Base-by-base conservation (phyloP, 805 yeast genomes). In the Nakazawaea molendinolei region DNA sequence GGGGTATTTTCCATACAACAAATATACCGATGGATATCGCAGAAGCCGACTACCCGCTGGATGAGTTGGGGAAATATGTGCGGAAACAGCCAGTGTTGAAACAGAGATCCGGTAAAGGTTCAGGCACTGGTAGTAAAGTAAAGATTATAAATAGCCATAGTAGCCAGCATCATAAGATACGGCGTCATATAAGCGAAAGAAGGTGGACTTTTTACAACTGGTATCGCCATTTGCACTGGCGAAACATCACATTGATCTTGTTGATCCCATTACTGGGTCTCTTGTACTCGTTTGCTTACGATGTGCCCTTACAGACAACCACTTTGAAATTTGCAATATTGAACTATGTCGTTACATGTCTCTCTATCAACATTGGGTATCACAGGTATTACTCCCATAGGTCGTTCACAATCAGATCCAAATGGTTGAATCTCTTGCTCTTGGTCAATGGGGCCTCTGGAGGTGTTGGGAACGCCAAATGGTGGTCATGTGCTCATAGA, bases 401-500 rank as follows among this genome's bases (percentile, higher is more conserved):
- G 27, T 51, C 82, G 5, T 74, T 75, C 53, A 39, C 34, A 8
- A 58, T 59, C 8, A 69, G 72, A n/a, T 47, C 60, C 17, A 49
- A 55, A 12, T 58, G 66, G 3, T 43, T 84, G 23, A 71, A 70
- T 39, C 41, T 67, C 23, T 49, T 67, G 20, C 69, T 80, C 40
- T 71, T 78, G n/a, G 49, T 77, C 1, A 63, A 76, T 29, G 89
- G 90, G 5, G 61, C 80, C 13, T 80, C 85, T 45, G 75, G 79
- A 6, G 95, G 87, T 2, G 62, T 86, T 36, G 95, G 95, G 5
- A 70, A 85, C 3, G 74, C 79, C 9, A 68, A 79, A 50, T 71
- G 80, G 72, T 86, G 95, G 95, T 79, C 84, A 16, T 67, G 79
- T 12, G 68, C 84, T 31, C 97, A 89, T 63, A 66, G 95, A 41